These are phyloP conservation scores for Diaporthe citriasiana DNA, from an alignment of 2,329 filamentous ascomycete species.

Conservation along the genomic window DNA sequence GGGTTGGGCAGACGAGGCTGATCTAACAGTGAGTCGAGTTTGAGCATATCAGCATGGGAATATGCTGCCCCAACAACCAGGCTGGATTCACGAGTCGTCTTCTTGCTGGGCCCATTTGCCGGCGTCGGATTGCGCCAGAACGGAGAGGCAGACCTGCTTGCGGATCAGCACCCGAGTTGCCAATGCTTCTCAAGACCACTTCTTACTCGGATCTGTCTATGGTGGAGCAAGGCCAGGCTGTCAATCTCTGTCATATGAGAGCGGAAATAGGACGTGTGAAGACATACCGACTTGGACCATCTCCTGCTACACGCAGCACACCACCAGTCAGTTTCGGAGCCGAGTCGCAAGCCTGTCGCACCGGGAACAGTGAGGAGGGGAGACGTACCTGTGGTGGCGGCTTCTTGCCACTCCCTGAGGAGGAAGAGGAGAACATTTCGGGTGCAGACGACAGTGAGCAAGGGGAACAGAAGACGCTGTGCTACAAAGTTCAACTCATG, in stretches of 20 bases:
- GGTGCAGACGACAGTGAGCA: constrained; percentile 20
- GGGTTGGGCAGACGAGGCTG: not conserved
- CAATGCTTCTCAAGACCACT: constrained; percentile 39
- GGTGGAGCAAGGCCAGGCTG: constrained; percentile 46
- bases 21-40: constrained; percentile 83
- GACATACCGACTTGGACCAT: constrained; percentile 98
- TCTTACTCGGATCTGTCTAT: constrained; percentile 76
- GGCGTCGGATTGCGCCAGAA: constrained; percentile 81
- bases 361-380: not conserved
- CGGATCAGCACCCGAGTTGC: constrained; percentile 48
- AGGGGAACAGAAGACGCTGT: constrained; percentile 6
- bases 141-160: constrained; percentile 82
- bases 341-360: constrained; percentile 33
- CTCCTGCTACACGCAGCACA: constrained; percentile 73
- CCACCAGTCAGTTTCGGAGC: constrained; percentile 30
- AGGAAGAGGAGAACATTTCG: constrained; percentile 76
- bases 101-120: constrained; percentile 56
- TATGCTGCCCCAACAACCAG: constrained; percentile 95
- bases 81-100: constrained; percentile 71
- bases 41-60: constrained; percentile 95
- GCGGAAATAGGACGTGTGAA: constrained; percentile 37
- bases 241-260: constrained; percentile 46
- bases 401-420: constrained; percentile 78
- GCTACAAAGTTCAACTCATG: constrained; percentile 37
- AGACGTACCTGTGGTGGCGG: constrained; percentile 76